A percentile compares a stretch with the other conserved stretches of the same genome.
phyloP scores from a whole-genome alignment of 2,329 filamentous ascomycete genomes.

The Rhynchosporium secalis region DNA sequence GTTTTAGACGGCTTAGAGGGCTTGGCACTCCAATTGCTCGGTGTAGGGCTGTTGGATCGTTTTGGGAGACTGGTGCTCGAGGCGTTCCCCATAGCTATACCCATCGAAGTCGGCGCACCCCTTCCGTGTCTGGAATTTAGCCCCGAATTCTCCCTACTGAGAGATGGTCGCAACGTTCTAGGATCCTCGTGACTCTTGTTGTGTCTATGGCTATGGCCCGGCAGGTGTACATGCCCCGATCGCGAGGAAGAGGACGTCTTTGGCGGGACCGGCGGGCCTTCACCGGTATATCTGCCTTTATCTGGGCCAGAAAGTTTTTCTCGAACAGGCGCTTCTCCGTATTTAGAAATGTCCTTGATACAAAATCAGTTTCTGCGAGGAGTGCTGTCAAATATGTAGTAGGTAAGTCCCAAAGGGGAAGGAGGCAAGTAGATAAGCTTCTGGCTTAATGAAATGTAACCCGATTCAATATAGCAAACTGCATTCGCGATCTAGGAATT shows the following conservation, averaged over 20 bases:
- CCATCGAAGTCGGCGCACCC: conserved; percentile 41
- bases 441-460: background rate
- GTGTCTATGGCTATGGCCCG: conserved; percentile 64
- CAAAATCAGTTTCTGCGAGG: conserved; percentile 9
- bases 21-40: conserved; percentile 56
- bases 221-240: conserved; percentile 62
- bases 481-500: background rate
- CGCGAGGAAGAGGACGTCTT: conserved; percentile 65
- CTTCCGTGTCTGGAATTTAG: conserved; percentile 53
- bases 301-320: conserved; percentile 68
- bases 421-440: conserved; percentile 8
- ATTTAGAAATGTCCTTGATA: conserved; percentile 68
- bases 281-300: conserved; percentile 62
- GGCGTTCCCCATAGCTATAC: conserved; percentile 32
- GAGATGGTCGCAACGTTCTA: conserved; percentile 66
- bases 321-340: conserved; percentile 75
- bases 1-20: conserved; percentile 27
- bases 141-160: conserved; percentile 73
- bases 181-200: conserved; percentile 69
- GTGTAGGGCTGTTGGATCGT: conserved; percentile 79
- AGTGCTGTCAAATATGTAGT: background rate
- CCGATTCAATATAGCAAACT: background rate
- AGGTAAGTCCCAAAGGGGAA: conserved; percentile 4
- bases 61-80: conserved; percentile 43
- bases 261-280: conserved; percentile 50